Evolutionary conservation across 805 yeast species (phyloP), one percentile per base, ranked within the genome.

Genomic region (Yarrowia sp.): DNA sequence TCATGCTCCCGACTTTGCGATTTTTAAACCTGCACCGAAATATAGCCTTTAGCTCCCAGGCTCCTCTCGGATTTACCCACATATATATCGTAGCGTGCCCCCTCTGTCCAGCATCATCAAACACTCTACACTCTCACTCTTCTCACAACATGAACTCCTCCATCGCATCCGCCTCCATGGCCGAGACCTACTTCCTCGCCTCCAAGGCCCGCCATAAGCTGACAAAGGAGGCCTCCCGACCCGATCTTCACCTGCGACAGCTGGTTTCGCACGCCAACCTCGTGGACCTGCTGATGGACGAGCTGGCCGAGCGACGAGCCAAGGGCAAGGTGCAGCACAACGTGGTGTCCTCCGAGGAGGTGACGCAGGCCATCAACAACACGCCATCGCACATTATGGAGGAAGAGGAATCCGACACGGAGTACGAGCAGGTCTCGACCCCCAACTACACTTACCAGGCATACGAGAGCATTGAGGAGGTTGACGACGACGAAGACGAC

Each of bases 201-300:
- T 81, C 87, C 44, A 81, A 79, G 69, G 92, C 88, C 39, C 84
- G 88, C 71, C 70, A 80, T 17, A 87, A 86, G 76, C 80, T 87
- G 31, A 84, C 89, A 48, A 78, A 75, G 65, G 89, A 87, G 69
- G 89, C 90, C 6, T 74, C 82, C 31, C 80, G 80, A 68, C 81
- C 82, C 13, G 87, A 85, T 69, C 82, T 86, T 36, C 77, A 84
- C 64, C 78, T 87, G 60, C 79, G 89, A 57, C 76, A 79, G 60
- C 78, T 87, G 43, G 90, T 87, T 3, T 80, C 85, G 44, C 92
- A 88, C 74, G 91, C 92, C 18, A 88, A 87, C 73, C 76, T 88
- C 78, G 79, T 87, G 68, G 92, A 88, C 71, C 80, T 78, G 67
- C 72, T 87, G 62, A 85, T 88, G 83, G 89, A 84, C 61, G 60